A percentile compares a stretch with the other conserved stretches of the same genome.
Conservation (phyloP, 208 protist genomes). For the Leishmania tropica region DNA sequence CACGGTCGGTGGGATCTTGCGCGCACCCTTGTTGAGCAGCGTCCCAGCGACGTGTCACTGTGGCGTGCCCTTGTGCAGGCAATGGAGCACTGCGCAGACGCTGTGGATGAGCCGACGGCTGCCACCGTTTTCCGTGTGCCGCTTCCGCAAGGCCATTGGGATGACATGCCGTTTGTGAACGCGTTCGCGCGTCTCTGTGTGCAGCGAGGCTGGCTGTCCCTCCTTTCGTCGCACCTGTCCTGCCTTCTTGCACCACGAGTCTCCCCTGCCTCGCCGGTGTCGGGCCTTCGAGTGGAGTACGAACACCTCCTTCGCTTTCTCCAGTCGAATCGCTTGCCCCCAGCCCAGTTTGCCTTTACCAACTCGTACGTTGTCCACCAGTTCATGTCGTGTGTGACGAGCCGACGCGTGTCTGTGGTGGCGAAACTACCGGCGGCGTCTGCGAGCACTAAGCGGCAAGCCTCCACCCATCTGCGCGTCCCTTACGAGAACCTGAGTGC, state of each 20-base stretch:
- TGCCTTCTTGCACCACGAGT: background rate
- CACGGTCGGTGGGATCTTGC: conserved; percentile 33
- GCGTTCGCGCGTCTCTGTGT: conserved; percentile 25
- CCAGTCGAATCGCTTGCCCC: conserved; percentile 1
- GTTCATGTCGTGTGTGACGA: conserved; percentile 19
- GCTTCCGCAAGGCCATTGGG: background rate
- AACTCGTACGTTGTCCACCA: conserved; percentile 34
- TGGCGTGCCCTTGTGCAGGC: conserved; percentile 32
- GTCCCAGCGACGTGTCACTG: background rate
- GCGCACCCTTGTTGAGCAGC: background rate
- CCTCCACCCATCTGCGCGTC: conserved; percentile 25
- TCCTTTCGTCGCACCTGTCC: conserved; percentile 13
- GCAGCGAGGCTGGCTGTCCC: conserved; percentile 22
- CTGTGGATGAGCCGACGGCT: conserved; percentile 5
- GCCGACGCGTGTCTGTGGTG: conserved; percentile 19
- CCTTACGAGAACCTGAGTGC: conserved; percentile 24
- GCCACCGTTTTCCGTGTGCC: conserved; percentile 2
- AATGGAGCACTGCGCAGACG: conserved; percentile 16
- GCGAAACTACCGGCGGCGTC: conserved; percentile 8
- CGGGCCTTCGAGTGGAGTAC: conserved; percentile 19
- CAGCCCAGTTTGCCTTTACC: conserved; percentile 13
- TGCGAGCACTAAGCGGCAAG: conserved; percentile 12
- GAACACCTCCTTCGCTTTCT: conserved; percentile 21
- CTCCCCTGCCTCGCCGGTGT: background rate
- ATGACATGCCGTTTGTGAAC: conserved; percentile 8